Base-by-base conservation (phyloP, 1,284 basidiomycete genomes). In the Boletus albobrunnescens region DNA sequence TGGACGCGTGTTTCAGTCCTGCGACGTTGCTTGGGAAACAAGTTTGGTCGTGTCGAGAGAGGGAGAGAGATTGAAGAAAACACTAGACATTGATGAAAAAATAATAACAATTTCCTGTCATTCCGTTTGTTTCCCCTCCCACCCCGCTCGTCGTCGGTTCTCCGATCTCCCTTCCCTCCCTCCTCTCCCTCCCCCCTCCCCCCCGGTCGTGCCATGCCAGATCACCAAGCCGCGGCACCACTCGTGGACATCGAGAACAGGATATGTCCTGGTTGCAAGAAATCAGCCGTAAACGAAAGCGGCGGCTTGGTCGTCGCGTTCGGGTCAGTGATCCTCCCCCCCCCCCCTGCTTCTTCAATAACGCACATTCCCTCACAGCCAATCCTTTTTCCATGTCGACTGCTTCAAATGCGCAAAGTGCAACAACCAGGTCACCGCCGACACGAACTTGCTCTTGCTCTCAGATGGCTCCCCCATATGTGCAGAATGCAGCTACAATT, bases 391-490 rank as follows among this genome's bases (percentile, higher is more conserved):
- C 68, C 85, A 88, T 53, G 82, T 88, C 51, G 82, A 86, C 64
- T 88, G 85, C 66, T 91, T 91, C 74, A 87, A 82, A 59, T 91
- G 88, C 59, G 88, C 87, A 35, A 91, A 91, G 68, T 91, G 87
- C 61, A 71, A 74, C 47, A 77, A 88, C 64, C 79, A 84, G 63
- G 88, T 91, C 54, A 88, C 84, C 30, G 86, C 94, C 27, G 95
- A 98, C 67, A 97, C 94, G 33, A 98, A 97, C 70, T 79, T 99
- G 19, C 80, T 99, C 20, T 76, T 99, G 10, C 84, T 99, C 41
- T 94, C 94, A 24, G 95, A 99, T 67, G 95, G 95, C 17, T 93
- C 90, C 30, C 95, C 96, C 28, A 94, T 99, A 44, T 99, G 95
- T 66, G 88, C 92, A 20, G 88, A 94, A 58, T 99, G 95, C 75